Base-by-base conservation (phyloP, 2,329 filamentous ascomycete genomes). In the Xylariomycetidae sp. region DNA sequence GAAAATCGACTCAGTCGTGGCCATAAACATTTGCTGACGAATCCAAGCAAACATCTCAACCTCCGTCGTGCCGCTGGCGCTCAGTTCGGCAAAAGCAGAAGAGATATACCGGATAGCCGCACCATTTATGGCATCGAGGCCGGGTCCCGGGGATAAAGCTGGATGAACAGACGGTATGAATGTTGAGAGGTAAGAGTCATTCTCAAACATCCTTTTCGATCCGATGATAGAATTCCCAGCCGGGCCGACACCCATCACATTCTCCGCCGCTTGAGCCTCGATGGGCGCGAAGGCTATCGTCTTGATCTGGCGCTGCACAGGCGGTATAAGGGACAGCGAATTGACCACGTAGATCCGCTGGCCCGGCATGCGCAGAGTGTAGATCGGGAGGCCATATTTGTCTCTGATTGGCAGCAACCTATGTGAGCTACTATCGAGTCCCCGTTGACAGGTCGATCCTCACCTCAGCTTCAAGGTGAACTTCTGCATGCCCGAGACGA, bases 281-380 rank as follows among this genome's bases (percentile, higher is more conserved):
- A 46, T 38, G 1, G 41, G 38, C 1, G 30, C 30, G n/a, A 48
- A 46, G 12, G 41, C 28, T 4, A 46, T 11, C 2, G 33, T 39
- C 25, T 35, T 33, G 18, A 37, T 26, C 14, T 46, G 45, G 3
- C 41, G 36, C 20, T 46, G 41, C 2, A 41, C 10, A 7, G 20
- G 13, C 4, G 32, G 22, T 6, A 48, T 37, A n/a, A 48, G 38
- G 0, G 33, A 27, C 2, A 29, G 16, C 11, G 41, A 37, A 16
- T 44, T 44, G 25, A 45, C 27, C 4, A 47, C 25, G 11, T 47
- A 49, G 4, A 49, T 26, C 2, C 38, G 40, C 9, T 13, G 16
- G 9, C 34, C 37, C 2, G 44, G 44, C 16, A 46, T 28, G 1
- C 38, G 30, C 3, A 47, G 15, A 1, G 46, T 43, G 20, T 46